These are phyloP conservation scores for Artemisia annua DNA, from an alignment of 129 eudicot genomes.

Conservation along the genomic window DNA sequence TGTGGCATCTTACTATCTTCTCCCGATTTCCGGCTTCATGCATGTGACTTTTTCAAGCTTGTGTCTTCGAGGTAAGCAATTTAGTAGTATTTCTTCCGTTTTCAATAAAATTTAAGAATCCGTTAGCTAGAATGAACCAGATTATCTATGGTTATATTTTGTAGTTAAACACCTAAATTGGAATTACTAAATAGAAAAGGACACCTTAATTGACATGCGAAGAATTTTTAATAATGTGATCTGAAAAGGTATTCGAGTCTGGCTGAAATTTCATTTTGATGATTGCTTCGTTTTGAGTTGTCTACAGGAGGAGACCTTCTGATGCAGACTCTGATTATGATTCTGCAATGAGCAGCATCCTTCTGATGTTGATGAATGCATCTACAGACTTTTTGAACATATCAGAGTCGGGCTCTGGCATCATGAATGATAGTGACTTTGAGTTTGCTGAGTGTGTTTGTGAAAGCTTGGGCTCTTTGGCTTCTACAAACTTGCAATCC, in stretches of 20 bases:
- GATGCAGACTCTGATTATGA: constrained; percentile 80
- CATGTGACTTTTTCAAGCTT: constrained; percentile 92
- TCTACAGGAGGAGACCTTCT: constrained; percentile 81
- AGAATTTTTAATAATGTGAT: background rate
- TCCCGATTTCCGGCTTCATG: constrained; percentile 93
- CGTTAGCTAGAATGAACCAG: too few relatives aligned
- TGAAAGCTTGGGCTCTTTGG: constrained; percentile 91
- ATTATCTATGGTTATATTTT: background rate
- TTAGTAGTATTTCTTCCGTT: background rate
- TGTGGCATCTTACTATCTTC: constrained; percentile 87
- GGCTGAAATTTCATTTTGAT: constrained; percentile 12
- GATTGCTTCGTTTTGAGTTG: constrained; percentile 10
- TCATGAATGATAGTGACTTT: constrained; percentile 53
- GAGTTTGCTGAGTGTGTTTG: constrained; percentile 87
- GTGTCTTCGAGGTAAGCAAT: constrained; percentile 75
- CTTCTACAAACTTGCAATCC: constrained; percentile 81
- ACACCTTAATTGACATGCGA: background rate
- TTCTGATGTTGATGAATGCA: constrained; percentile 73
- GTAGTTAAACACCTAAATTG: background rate
- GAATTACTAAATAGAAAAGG: background rate
- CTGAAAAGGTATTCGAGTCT: constrained; percentile 1
- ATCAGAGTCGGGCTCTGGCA: constrained; percentile 46
- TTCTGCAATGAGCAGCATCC: constrained; percentile 74
- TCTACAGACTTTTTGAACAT: constrained; percentile 66
- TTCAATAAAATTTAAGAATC: background rate